phyloP scores from a whole-genome alignment of 352 stramenopile species.

The Globisporangium nunn region DNA sequence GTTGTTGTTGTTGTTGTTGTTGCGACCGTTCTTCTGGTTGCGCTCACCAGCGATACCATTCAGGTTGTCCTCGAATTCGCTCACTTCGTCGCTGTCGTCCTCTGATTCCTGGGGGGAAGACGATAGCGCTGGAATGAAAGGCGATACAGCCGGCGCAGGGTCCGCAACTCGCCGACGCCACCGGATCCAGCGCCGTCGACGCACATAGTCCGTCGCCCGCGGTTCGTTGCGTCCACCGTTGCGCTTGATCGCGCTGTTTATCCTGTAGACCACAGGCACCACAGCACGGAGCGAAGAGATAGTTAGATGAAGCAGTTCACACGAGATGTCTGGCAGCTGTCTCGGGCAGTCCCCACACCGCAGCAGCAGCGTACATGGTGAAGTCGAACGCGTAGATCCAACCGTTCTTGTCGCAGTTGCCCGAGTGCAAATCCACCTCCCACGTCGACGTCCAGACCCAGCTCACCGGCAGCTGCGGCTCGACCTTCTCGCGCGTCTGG shows the following conservation, averaged over 20 bases:
- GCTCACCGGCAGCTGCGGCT: slow-evolving; percentile 54
- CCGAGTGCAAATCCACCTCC: slow-evolving; percentile 40
- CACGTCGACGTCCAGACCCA: slow-evolving; percentile 66
- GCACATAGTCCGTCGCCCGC: slow-evolving; percentile 60
- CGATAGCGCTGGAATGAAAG: slow-evolving; percentile 5
- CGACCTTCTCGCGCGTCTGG: slow-evolving; percentile 47
- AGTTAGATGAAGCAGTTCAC: no score
- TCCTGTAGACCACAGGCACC: slow-evolving; percentile 12
- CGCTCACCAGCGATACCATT: neutral
- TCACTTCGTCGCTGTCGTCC: neutral
- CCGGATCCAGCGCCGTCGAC: slow-evolving; percentile 58
- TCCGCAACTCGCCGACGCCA: slow-evolving; percentile 24
- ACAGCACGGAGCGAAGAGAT: neutral
- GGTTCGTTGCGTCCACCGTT: slow-evolving; percentile 41
- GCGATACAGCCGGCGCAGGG: neutral
- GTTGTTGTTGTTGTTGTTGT: no score
- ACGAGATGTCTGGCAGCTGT: neutral
- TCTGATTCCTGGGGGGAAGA: neutral
- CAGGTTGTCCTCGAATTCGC: neutral
- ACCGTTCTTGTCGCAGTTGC: slow-evolving; percentile 52
- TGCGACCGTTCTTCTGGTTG: neutral
- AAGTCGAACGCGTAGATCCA: slow-evolving; percentile 82
- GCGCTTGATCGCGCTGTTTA: slow-evolving; percentile 63
- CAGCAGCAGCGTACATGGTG: slow-evolving; percentile 27
- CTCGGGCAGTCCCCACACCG: neutral